phyloP scores from a whole-genome alignment of 78 protist genomes.

The Dictyostelium capitatum region DNA sequence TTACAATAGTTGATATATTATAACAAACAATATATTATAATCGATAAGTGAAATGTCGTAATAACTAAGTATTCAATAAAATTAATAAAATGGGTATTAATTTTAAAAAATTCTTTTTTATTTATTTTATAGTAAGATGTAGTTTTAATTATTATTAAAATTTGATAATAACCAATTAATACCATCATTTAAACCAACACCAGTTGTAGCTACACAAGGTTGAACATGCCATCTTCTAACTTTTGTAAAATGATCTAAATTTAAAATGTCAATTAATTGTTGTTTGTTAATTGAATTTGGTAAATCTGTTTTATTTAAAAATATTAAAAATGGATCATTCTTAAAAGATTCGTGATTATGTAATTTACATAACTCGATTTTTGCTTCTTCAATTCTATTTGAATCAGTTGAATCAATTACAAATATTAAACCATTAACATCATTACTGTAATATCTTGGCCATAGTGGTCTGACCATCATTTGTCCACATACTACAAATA shows the following conservation, averaged over 20 bases:
- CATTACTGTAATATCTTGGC: slow-evolving; percentile 89
- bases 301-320: slow-evolving; percentile 92
- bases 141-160: neutral
- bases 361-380: slow-evolving; percentile 72
- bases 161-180: slow-evolving; percentile 92
- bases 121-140: neutral
- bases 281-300: slow-evolving; percentile 93
- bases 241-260: slow-evolving; percentile 83
- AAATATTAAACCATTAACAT: slow-evolving; percentile 91
- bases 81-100: no score
- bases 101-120: no score
- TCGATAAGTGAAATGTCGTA: no score
- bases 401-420: slow-evolving; percentile 94
- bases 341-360: slow-evolving; percentile 30
- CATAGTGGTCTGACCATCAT: slow-evolving; percentile 95
- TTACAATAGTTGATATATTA: no score
- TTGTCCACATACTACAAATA: slow-evolving; percentile 98
- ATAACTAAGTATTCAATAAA: no score
- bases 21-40: no score
- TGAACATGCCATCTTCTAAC: slow-evolving; percentile 91
- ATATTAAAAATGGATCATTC: slow-evolving; percentile 66
- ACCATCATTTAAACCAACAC: slow-evolving; percentile 95
- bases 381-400: slow-evolving; percentile 87
- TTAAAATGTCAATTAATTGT: slow-evolving; percentile 90
- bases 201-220: slow-evolving; percentile 89